Evolutionary conservation across 2,329 filamentous ascomycete species (phyloP).

Genomic region (Botryotinia globosa): DNA sequence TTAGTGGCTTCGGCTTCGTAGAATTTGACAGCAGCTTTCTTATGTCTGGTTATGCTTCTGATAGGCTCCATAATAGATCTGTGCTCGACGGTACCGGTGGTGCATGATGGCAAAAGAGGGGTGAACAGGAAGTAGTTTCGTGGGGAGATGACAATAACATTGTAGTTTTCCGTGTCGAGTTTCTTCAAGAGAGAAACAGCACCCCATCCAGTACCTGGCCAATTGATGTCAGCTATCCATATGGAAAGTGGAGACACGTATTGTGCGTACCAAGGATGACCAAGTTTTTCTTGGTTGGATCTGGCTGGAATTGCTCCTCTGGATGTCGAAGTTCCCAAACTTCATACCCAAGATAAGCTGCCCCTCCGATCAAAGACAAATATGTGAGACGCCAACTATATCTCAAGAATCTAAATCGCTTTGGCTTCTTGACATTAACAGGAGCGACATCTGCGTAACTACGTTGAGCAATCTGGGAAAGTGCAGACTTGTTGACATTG

Average conservation of each 20-base stretch:
- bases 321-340: slow-evolving; percentile 84
- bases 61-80: slow-evolving; percentile 99
- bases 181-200: slow-evolving; percentile 97
- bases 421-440: slow-evolving; percentile 47
- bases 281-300: slow-evolving; percentile 92
- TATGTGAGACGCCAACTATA: slow-evolving; percentile 85
- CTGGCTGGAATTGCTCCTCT: slow-evolving; percentile 70
- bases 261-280: slow-evolving; percentile 77
- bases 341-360: slow-evolving; percentile 72
- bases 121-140: slow-evolving; percentile 99
- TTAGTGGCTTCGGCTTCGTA: slow-evolving; percentile 97
- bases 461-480: slow-evolving; percentile 45
- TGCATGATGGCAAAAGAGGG: slow-evolving; percentile 93
- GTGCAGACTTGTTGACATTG: slow-evolving; percentile 29
- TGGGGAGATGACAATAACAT: slow-evolving; percentile 94
- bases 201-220: slow-evolving; percentile 87
- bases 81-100: slow-evolving; percentile 95
- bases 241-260: slow-evolving; percentile 1
- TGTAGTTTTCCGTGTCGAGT: slow-evolving; percentile 98
- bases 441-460: slow-evolving; percentile 44
- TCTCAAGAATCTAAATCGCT: slow-evolving; percentile 66
- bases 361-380: slow-evolving; percentile 65
- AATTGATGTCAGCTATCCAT: slow-evolving; percentile 21
- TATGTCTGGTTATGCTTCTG: slow-evolving; percentile 91
- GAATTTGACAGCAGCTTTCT: slow-evolving; percentile 89